Evolutionary conservation across 441 rosid genomes (phyloP).

Genomic region (Pelargonium exstipulatum): DNA sequence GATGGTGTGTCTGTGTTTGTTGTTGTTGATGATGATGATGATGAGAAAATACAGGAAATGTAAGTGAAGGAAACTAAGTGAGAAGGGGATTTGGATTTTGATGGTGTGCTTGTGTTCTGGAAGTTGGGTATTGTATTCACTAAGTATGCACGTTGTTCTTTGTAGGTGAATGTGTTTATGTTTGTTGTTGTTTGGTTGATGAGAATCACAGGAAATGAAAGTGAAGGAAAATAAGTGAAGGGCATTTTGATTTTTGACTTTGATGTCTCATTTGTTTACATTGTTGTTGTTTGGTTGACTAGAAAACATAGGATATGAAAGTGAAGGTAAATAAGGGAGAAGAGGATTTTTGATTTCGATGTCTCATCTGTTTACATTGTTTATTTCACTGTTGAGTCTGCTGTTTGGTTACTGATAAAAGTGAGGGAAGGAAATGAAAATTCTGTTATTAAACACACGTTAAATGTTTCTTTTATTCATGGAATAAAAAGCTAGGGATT

Average conservation of each 20-base stretch:
- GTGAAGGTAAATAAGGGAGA: neutral
- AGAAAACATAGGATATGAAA: neutral
- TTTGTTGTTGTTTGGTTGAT: neutral
- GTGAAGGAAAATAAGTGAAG: neutral
- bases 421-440: slow-evolving; percentile 1
- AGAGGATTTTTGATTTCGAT: neutral
- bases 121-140: neutral
- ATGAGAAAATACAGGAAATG: no score
- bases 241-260: neutral
- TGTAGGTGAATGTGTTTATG: neutral
- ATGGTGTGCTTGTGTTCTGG: no score
- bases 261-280: neutral
- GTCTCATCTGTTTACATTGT: neutral
- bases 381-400: neutral
- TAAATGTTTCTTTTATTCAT: neutral
- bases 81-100: no score
- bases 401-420: slow-evolving; percentile 3
- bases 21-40: neutral
- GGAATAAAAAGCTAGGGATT: neutral
- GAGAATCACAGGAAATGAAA: no score
- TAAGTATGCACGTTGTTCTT: neutral
- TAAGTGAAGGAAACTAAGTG: no score
- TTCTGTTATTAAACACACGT: neutral
- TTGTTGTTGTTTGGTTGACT: neutral
- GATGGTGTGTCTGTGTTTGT: neutral